Evolutionary conservation across 2,329 filamentous ascomycete species (phyloP), one percentile per base, ranked within the genome.

Genomic region (Cordyceps pruinosa): DNA sequence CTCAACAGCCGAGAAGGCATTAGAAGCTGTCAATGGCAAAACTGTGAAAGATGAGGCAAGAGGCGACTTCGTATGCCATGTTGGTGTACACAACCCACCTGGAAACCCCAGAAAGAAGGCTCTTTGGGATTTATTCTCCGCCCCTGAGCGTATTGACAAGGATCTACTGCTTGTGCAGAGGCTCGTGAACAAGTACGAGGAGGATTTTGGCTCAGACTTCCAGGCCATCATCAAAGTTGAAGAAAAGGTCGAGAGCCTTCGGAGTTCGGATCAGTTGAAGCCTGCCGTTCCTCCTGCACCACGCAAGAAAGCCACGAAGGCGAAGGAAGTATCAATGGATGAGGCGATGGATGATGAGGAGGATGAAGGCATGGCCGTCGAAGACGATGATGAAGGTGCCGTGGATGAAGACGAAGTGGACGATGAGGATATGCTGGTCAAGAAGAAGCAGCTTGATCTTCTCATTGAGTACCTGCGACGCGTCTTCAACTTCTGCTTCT

Each of bases 401-500:
- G 90, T 94, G 53, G 91, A 96, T 60, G 80, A 89, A 59, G 88
- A 90, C 57, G 93, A 97, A 61, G 80, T 86, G 34, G 93, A 99
- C 64, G 90, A 96, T 66, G 90, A 96, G 67, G 90, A 97, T 41
- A 77, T 97, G 39, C 72, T 97, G 56, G 82, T 86, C 41, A 94
- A 96, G 79, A 97, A 97, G 82, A 97, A 99, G 78, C 92, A 94
- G 67, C 83, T 99, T 50, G 94, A 99, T 73, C 79, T 99, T 35
- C 81, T 96, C 71, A 94, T 97, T 54, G 94, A 99, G 74, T 99
- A 99, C 70, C 81, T 99, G 59, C 90, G 94, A 53, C 87, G 94
- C 17, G 94, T 99, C 53, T 96, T 95, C 80, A 97, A 94, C 74
- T 97, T 99, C 75, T 99, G 94, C 77, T 97, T 99, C 78, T 99